phyloP scores from a whole-genome alignment of 192 early-diverging fungal species.

The Funneliformis mosseae region DNA sequence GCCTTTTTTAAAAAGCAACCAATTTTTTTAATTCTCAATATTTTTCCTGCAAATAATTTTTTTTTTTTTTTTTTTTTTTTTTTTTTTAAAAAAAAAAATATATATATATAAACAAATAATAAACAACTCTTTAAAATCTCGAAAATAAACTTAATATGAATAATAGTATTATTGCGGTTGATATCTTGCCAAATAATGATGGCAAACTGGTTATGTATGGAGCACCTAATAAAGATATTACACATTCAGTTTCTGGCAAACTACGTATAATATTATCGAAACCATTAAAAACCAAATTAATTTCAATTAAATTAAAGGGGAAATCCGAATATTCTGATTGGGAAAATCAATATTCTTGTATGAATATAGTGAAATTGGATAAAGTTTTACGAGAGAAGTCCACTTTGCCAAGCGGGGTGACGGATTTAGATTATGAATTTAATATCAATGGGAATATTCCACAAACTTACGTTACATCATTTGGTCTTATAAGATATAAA shows the following conservation, averaged over 20 bases:
- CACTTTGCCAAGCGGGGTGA: slow-evolving; percentile 14
- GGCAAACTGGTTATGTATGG: slow-evolving; percentile 31
- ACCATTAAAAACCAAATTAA: slow-evolving; percentile 25
- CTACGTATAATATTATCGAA: slow-evolving; percentile 26
- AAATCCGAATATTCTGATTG: slow-evolving; percentile 34
- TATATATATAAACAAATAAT: too few species aligned
- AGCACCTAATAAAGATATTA: slow-evolving; percentile 22
- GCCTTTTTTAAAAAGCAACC: too few species aligned
- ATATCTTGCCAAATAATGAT: slow-evolving; percentile 27
- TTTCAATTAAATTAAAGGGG: slow-evolving; percentile 27
- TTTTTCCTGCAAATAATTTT: too few species aligned
- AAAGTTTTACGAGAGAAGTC: neutral
- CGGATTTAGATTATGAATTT: slow-evolving; percentile 33
- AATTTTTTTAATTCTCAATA: too few species aligned
- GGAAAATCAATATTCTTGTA: slow-evolving; percentile 33
- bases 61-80: neutral
- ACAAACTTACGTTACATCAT: slow-evolving; percentile 30
- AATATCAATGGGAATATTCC: slow-evolving; percentile 6
- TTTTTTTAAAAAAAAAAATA: too few species aligned
- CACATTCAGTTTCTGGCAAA: slow-evolving; percentile 23
- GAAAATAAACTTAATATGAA: neutral
- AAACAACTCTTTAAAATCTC: too few species aligned
- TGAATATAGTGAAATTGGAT: slow-evolving; percentile 25
- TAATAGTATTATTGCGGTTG: slow-evolving; percentile 34
- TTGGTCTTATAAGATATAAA: slow-evolving; percentile 31